phyloP scores from a whole-genome alignment of 768 basidiomycete species.

The Mrakia hoshinonis region DNA sequence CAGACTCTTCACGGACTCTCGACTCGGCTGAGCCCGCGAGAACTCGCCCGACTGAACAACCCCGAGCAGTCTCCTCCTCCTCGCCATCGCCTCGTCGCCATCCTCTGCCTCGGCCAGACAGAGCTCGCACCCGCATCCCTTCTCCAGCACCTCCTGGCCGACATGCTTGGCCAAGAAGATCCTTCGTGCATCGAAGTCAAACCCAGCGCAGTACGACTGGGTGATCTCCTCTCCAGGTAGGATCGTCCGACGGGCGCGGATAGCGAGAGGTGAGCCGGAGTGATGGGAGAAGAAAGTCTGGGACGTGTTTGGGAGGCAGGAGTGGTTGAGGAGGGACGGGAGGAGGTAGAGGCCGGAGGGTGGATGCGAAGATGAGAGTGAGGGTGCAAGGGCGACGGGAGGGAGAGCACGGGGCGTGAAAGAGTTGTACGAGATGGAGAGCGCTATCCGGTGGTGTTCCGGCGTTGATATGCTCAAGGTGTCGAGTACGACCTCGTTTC shows the following conservation, averaged over 20 bases:
- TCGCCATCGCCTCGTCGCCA: not conserved
- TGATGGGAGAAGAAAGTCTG: not conserved
- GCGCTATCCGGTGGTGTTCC: not conserved
- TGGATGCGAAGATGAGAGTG: not conserved
- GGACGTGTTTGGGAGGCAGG: not conserved
- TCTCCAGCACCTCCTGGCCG: not conserved
- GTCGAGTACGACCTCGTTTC: no score
- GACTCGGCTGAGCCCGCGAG: not conserved
- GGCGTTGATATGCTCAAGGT: not conserved
- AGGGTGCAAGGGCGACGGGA: not conserved
- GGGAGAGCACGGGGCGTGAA: not conserved
- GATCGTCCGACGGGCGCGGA: not conserved
- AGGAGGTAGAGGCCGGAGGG: slow-evolving; percentile 3
- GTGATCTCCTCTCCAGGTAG: not conserved
- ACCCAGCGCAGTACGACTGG: not conserved
- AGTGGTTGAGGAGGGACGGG: slow-evolving; percentile 10
- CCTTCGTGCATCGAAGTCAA: not conserved
- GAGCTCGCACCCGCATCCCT: not conserved
- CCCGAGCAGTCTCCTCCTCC: not conserved
- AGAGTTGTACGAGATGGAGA: not conserved
- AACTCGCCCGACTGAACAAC: not conserved
- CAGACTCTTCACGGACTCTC: not conserved
- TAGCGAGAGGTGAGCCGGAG: not conserved
- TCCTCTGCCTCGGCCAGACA: not conserved
- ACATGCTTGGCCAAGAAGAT: not conserved